Evolutionary conservation across 2,329 filamentous ascomycete species (phyloP).

Genomic region (Penicillium sp.): DNA sequence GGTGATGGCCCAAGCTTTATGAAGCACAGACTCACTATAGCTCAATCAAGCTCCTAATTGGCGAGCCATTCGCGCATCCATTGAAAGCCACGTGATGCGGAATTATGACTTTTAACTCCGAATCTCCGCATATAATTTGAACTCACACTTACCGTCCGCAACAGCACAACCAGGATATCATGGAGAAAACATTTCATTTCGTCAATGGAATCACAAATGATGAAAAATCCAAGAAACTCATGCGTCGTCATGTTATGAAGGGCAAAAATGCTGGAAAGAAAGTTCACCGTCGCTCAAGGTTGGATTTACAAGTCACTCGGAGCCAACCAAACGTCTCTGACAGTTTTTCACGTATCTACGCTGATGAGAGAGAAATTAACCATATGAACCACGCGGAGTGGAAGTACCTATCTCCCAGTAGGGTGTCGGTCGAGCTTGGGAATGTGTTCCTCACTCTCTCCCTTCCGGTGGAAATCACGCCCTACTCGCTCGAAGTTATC

Average conservation of each 20-base stretch:
- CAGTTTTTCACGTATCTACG: neutral
- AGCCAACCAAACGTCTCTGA: neutral
- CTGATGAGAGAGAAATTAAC: too few relatives aligned
- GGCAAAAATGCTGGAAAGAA: slow-evolving; percentile 15
- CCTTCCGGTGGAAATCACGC: slow-evolving; percentile 1
- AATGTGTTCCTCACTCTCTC: neutral
- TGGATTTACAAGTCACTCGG: neutral
- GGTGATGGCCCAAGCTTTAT: too few relatives aligned
- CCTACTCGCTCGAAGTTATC: slow-evolving; percentile 3
- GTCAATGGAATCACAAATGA: slow-evolving; percentile 1
- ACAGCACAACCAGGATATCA: neutral
- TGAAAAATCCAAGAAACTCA: neutral
- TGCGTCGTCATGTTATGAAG: slow-evolving; percentile 15
- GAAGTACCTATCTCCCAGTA: too few relatives aligned
- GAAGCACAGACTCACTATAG: too few relatives aligned
- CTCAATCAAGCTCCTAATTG: too few relatives aligned
- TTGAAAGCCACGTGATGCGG: too few relatives aligned
- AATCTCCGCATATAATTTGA: too few relatives aligned
- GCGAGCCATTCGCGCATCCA: too few relatives aligned
- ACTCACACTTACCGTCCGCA: too few relatives aligned
- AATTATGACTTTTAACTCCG: too few relatives aligned
- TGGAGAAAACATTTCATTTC: slow-evolving; percentile 10
- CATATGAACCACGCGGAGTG: too few relatives aligned
- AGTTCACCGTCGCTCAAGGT: slow-evolving; percentile 6
- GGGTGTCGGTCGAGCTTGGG: neutral